These are phyloP conservation scores for Corniculantispora saksenae DNA, from an alignment of 2,329 filamentous ascomycete genomes.

Conservation along the genomic window DNA sequence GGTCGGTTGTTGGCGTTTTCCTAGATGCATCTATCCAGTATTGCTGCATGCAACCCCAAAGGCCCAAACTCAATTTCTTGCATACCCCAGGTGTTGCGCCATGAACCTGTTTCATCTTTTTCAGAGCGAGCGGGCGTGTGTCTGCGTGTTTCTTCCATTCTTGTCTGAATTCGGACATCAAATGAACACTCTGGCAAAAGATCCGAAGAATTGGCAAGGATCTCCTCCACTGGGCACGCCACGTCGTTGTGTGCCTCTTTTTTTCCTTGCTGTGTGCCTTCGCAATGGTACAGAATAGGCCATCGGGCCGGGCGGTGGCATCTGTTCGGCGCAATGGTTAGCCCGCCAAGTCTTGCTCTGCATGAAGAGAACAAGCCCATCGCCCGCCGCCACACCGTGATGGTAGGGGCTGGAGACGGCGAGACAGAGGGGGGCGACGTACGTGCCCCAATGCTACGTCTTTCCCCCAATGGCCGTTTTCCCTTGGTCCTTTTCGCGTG, in stretches of 20 bases:
- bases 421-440: no score
- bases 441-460: no score
- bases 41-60: not conserved
- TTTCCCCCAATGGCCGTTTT: no score
- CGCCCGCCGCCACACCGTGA: no score
- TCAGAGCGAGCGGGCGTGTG: not conserved
- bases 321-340: conserved; percentile 5
- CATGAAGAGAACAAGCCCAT: no score
- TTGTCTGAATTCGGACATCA: conserved; percentile 3
- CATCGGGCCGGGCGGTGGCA: not conserved
- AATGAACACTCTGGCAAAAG: not conserved
- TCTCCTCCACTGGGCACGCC: not conserved
- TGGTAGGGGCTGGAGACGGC: no score
- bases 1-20: not conserved
- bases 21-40: conserved; percentile 7
- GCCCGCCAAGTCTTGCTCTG: not conserved
- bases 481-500: not conserved
- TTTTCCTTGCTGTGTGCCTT: not conserved
- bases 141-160: not conserved
- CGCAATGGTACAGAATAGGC: not conserved
- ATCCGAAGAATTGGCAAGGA: not conserved
- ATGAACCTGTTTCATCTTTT: conserved; percentile 3
- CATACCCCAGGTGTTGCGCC: not conserved
- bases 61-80: not conserved
- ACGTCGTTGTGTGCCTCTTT: no score